phyloP scores from a whole-genome alignment of 2,329 filamentous ascomycete genomes.

The Furcasterigmium sp. region DNA sequence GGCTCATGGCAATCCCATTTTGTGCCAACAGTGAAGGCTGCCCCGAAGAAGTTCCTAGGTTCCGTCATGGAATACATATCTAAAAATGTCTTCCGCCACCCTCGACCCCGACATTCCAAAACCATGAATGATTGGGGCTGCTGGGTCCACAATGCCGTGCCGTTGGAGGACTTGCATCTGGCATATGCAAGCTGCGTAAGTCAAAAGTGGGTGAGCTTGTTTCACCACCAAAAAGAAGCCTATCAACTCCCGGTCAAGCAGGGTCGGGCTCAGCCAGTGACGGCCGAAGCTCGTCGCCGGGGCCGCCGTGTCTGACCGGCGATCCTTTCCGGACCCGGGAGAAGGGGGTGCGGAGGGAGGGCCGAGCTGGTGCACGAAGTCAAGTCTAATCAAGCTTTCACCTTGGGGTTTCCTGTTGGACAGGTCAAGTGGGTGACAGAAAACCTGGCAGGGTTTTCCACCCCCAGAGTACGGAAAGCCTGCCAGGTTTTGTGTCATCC shows the following conservation, averaged over 20 bases:
- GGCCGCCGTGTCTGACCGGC: not conserved
- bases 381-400: constrained; percentile 5
- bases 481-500: too few species aligned
- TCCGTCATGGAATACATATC: too few species aligned
- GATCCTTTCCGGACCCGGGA: constrained; percentile 5
- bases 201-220: constrained; percentile 5
- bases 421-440: too few species aligned
- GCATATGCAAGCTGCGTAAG: constrained; percentile 5
- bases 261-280: not conserved
- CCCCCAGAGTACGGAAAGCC: too few species aligned
- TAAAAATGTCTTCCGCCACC: too few species aligned
- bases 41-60: too few species aligned
- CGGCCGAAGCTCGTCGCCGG: not conserved
- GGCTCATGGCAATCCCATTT: too few species aligned
- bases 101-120: not conserved
- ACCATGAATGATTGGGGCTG: not conserved
- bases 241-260: not conserved
- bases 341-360: constrained; percentile 2
- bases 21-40: too few species aligned
- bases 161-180: not conserved
- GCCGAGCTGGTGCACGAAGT: constrained; percentile 1
- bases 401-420: not conserved
- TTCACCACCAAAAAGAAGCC: constrained; percentile 1
- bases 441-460: too few species aligned
- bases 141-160: not conserved